Evolutionary conservation across 257 asterid species (phyloP).

Genomic region (Petunia secreta): DNA sequence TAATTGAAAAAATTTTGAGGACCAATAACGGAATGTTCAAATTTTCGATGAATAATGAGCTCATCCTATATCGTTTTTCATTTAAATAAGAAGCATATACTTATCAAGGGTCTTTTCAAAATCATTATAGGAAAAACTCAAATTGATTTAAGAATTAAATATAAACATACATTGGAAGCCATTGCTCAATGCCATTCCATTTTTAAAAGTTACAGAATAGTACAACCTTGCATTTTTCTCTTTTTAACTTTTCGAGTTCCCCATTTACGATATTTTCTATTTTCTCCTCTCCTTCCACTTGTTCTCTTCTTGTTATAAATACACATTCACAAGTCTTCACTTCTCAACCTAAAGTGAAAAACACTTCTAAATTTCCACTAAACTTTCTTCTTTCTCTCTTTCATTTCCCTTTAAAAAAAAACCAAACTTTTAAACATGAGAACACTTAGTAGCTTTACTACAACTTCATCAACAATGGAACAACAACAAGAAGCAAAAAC

Average conservation of each 20-base stretch:
- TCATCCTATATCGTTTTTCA: too few species aligned
- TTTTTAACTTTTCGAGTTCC: not conserved
- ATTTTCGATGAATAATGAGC: too few species aligned
- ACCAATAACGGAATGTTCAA: too few species aligned
- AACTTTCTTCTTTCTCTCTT: not conserved
- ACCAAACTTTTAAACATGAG: not conserved
- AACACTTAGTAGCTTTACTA: not conserved
- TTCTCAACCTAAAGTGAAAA: not conserved
- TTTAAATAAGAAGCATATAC: too few species aligned
- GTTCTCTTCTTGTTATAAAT: constrained; percentile 3
- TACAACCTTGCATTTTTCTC: not conserved
- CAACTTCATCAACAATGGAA: not conserved
- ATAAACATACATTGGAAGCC: too few species aligned
- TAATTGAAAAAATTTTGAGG: too few species aligned
- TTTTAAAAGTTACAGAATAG: not conserved
- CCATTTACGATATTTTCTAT: not conserved
- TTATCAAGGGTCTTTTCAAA: too few species aligned
- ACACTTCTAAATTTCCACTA: not conserved
- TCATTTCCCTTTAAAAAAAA: not conserved
- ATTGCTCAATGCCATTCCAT: too few species aligned
- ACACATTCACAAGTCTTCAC: not conserved
- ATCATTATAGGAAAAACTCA: too few species aligned
- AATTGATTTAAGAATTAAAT: too few species aligned
- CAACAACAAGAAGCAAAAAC: not conserved
- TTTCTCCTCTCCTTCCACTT: not conserved